Percentiles rank a stretch among this genome's conserved stretches.
Evolutionary conservation across 441 rosid genomes (phyloP).

Genomic region (Isatis lusitanica): DNA sequence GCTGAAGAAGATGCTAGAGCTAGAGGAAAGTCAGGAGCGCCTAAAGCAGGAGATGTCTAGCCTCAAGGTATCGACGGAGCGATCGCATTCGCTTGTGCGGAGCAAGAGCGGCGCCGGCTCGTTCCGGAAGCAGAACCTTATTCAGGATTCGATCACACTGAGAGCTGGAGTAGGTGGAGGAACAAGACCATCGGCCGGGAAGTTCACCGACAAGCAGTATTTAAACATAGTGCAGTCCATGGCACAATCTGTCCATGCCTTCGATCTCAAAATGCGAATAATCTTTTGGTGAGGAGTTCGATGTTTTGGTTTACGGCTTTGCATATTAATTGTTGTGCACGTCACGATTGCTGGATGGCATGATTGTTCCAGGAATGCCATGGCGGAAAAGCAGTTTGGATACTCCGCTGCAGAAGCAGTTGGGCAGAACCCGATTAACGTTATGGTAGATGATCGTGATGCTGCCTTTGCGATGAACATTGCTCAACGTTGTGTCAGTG

Average conservation of each 20-base stretch:
- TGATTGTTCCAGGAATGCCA: conserved; percentile 65
- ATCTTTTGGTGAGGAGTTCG: conserved; percentile 75
- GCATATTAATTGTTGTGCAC: background rate
- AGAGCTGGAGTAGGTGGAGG: conserved; percentile 28
- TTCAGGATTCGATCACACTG: conserved; percentile 30
- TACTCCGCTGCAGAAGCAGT: conserved; percentile 72
- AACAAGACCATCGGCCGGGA: conserved; percentile 53
- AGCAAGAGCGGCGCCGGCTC: conserved; percentile 62
- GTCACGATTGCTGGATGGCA: background rate
- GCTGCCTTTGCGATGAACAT: conserved; percentile 48
- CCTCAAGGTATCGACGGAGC: conserved; percentile 54
- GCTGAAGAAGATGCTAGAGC: conserved; percentile 76
- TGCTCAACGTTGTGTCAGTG: conserved; percentile 52
- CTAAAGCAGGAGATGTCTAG: conserved; percentile 75
- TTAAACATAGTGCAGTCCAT: conserved; percentile 86
- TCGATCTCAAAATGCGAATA: conserved; percentile 58
- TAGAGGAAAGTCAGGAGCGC: conserved; percentile 79
- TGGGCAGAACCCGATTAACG: conserved; percentile 65
- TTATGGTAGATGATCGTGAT: conserved; percentile 68
- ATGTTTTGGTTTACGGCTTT: background rate
- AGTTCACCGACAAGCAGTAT: conserved; percentile 67
- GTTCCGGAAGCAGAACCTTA: conserved; percentile 59
- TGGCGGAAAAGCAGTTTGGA: conserved; percentile 84
- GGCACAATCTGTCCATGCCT: conserved; percentile 90
- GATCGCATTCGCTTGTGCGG: conserved; percentile 65